A percentile compares a stretch with the other conserved stretches of the same genome.
phyloP scores from a whole-genome alignment of 129 eudicot species.

The Flaveria trinervia region DNA sequence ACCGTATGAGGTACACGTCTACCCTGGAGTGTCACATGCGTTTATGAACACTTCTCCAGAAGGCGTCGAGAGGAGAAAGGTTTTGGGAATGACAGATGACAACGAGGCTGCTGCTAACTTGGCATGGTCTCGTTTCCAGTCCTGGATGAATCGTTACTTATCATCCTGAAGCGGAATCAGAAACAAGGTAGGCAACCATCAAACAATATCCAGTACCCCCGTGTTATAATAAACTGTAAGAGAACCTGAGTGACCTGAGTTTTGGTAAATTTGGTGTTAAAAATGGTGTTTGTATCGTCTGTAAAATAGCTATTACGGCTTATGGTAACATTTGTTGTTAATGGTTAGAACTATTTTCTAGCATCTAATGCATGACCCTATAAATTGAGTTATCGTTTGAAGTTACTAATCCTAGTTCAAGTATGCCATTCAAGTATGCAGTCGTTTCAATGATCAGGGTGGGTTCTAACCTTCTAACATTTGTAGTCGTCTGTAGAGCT shows the following conservation, averaged over 20 bases:
- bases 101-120: slow-evolving; percentile 63
- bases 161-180: slow-evolving; percentile 32
- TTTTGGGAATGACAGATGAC: slow-evolving; percentile 73
- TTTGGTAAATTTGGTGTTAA: neutral
- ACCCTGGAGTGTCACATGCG: slow-evolving; percentile 78
- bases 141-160: slow-evolving; percentile 72
- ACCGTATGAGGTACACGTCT: slow-evolving; percentile 66
- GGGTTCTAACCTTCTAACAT: too few relatives aligned
- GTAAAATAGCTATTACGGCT: neutral
- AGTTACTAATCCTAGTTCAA: neutral
- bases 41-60: slow-evolving; percentile 88
- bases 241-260: neutral
- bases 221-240: slow-evolving; percentile 10
- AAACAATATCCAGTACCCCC: neutral
- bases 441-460: too few relatives aligned
- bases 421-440: too few relatives aligned
- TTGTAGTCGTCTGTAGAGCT: too few relatives aligned
- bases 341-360: slow-evolving; percentile 7
- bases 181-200: slow-evolving; percentile 1
- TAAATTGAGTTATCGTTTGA: neutral
- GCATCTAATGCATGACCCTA: neutral
- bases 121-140: slow-evolving; percentile 87
- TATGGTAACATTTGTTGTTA: neutral
- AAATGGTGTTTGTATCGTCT: slow-evolving; percentile 9
- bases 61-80: slow-evolving; percentile 69